phyloP scores from a whole-genome alignment of 2,329 filamentous ascomycete genomes.

The Paracorniculantispora psalliotae region DNA sequence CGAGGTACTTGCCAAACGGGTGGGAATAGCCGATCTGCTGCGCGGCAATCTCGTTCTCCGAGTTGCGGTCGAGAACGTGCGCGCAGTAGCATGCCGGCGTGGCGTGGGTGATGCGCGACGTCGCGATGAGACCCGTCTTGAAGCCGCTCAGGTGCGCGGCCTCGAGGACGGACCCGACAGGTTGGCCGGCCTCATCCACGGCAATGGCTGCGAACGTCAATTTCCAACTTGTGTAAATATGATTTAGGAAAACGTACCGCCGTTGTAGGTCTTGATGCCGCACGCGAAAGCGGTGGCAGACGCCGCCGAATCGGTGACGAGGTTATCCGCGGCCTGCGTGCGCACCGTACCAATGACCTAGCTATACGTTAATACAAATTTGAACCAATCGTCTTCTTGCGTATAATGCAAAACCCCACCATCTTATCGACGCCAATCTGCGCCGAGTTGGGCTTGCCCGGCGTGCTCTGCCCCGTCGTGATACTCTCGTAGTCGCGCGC shows the following conservation, averaged over 20 bases:
- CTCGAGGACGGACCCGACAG: conserved; percentile 22
- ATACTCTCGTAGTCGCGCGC: conserved; percentile 22
- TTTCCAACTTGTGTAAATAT: neutral
- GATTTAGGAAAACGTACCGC: conserved; percentile 13
- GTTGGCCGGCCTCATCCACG: conserved; percentile 20
- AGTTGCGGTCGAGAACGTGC: conserved; percentile 21
- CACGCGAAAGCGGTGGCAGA: conserved; percentile 22
- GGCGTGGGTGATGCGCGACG: conserved; percentile 22
- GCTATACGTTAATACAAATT: neutral
- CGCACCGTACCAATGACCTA: conserved; percentile 20
- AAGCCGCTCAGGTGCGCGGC: conserved; percentile 21
- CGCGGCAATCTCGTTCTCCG: conserved; percentile 22
- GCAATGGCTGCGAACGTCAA: conserved; percentile 16
- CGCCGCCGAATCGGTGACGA: conserved; percentile 23
- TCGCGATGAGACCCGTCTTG: conserved; percentile 21
- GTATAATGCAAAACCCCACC: conserved; percentile 10
- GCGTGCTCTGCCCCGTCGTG: conserved; percentile 16
- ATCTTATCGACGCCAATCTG: conserved; percentile 20
- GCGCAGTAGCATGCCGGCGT: conserved; percentile 21
- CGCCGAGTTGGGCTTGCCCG: conserved; percentile 16
- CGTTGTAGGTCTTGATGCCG: conserved; percentile 23
- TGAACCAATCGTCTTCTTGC: too few species aligned
- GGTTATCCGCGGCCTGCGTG: conserved; percentile 20
- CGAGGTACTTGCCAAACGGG: conserved; percentile 19
- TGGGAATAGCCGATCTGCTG: conserved; percentile 22